phyloP scores from a whole-genome alignment of 2,329 filamentous ascomycete species.

The Xylaria sp. region DNA sequence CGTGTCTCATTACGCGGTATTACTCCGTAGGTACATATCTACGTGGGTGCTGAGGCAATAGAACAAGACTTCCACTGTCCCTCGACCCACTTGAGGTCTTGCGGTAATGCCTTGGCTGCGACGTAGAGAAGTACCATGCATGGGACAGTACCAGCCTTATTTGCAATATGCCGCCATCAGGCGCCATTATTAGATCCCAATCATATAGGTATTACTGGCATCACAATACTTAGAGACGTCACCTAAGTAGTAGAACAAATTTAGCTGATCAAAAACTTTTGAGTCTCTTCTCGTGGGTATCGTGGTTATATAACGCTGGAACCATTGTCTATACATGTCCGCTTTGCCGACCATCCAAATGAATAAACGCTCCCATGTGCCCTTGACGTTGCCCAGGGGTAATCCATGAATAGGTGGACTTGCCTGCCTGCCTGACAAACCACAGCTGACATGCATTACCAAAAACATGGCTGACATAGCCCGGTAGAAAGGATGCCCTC shows the following conservation, averaged over 20 bases:
- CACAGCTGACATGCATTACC: constrained; percentile 14
- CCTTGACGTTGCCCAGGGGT: constrained; percentile 6
- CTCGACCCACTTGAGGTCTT: constrained; percentile 5
- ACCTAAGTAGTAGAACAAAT: neutral
- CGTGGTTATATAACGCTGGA: constrained; percentile 32
- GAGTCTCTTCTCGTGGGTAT: constrained; percentile 35
- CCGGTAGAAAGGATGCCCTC: constrained; percentile 12
- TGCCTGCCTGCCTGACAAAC: too few species aligned
- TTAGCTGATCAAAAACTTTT: constrained; percentile 21
- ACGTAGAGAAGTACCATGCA: constrained; percentile 14
- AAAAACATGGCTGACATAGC: constrained; percentile 4
- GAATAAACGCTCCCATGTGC: constrained; percentile 21
- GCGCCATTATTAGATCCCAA: neutral
- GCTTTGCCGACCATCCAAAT: constrained; percentile 30
- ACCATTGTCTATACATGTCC: constrained; percentile 35
- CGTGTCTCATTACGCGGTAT: too few species aligned
- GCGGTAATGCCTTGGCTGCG: neutral
- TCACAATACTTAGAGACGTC: neutral
- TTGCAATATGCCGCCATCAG: neutral
- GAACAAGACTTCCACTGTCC: neutral
- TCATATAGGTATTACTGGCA: neutral
- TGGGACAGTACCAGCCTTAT: neutral
- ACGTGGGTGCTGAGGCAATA: constrained; percentile 3
- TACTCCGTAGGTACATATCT: too few species aligned
- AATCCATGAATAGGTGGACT: neutral